Conservation (phyloP, 768 basidiomycete species). For the Hirschioporus abietinus region DNA sequence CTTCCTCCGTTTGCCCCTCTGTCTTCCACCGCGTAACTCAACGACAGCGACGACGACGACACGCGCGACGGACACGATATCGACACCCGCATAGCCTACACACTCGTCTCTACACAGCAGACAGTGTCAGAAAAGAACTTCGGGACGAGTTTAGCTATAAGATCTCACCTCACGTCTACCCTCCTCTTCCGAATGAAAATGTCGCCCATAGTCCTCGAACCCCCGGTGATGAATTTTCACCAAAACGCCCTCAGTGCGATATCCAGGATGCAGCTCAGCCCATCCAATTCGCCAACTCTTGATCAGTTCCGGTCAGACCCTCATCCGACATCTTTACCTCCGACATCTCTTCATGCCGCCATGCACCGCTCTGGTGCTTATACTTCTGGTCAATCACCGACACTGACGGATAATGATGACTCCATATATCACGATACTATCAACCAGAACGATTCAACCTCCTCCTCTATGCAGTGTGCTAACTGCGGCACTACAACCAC, state of each 20-base stretch:
- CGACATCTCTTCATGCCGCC: conserved; percentile 13
- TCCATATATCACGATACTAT: conserved; percentile 24
- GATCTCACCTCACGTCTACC: conserved; percentile 1
- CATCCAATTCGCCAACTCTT: conserved; percentile 26
- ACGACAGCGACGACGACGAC: neutral
- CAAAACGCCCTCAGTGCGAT: conserved; percentile 36
- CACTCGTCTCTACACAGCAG: neutral
- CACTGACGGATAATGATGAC: conserved; percentile 11
- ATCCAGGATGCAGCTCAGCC: conserved; percentile 38
- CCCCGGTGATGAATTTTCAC: conserved; percentile 47
- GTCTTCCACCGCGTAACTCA: neutral
- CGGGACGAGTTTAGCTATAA: neutral
- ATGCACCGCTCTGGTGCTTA: conserved; percentile 7
- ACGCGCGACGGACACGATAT: neutral
- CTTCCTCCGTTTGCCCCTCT: neutral
- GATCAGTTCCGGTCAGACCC: conserved; percentile 16
- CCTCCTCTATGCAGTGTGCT: conserved; percentile 39
- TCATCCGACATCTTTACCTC: conserved; percentile 23
- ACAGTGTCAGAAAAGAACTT: neutral
- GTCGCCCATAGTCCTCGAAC: conserved; percentile 55
- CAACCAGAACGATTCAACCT: conserved; percentile 19
- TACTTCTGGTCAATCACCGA: conserved; percentile 5
- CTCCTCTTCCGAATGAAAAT: conserved; percentile 22
- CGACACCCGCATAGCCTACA: neutral
- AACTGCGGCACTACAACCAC: conserved; percentile 77